A percentile compares a stretch with the other conserved stretches of the same genome.
These are phyloP conservation scores for Scheffersomyces segobiensis DNA, from an alignment of 1,139 yeast species.

Conservation along the genomic window DNA sequence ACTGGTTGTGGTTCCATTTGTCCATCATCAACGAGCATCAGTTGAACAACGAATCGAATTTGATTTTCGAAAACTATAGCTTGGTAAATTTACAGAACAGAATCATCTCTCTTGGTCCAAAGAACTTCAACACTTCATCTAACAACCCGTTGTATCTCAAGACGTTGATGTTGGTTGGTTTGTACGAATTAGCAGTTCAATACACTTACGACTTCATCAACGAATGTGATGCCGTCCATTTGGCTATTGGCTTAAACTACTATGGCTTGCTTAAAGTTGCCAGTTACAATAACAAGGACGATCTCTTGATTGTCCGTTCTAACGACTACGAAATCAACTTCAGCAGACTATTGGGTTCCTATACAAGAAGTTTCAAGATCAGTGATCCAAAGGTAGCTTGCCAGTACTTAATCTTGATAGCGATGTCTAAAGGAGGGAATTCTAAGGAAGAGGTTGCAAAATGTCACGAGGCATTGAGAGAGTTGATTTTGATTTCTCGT, in stretches of 20 bases:
- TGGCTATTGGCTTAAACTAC: slow-evolving; percentile 79
- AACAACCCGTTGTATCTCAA: slow-evolving; percentile 78
- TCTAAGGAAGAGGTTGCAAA: slow-evolving; percentile 50
- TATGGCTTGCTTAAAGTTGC: slow-evolving; percentile 68
- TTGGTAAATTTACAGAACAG: slow-evolving; percentile 73
- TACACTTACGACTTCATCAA: slow-evolving; percentile 61
- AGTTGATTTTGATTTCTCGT: slow-evolving; percentile 80
- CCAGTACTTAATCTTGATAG: slow-evolving; percentile 77
- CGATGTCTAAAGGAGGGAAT: slow-evolving; percentile 47
- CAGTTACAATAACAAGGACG: slow-evolving; percentile 27
- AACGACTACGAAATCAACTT: slow-evolving; percentile 52
- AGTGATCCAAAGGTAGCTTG: slow-evolving; percentile 90
- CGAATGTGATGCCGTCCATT: slow-evolving; percentile 88
- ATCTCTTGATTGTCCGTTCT: slow-evolving; percentile 34
- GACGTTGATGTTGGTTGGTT: slow-evolving; percentile 71
- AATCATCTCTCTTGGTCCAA: slow-evolving; percentile 71
- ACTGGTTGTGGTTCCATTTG: slow-evolving; percentile 96
- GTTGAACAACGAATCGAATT: slow-evolving; percentile 35
- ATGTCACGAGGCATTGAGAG: slow-evolving; percentile 80
- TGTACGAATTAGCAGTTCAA: slow-evolving; percentile 80
- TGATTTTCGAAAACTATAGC: slow-evolving; percentile 71
- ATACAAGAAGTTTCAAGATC: slow-evolving; percentile 78
- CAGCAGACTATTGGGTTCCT: slow-evolving; percentile 63
- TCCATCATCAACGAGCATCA: slow-evolving; percentile 65
- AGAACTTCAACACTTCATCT: slow-evolving; percentile 64